Percentiles rank a stretch among this genome's conserved stretches.
Evolutionary conservation across 192 early-diverging fungal species (phyloP).

Genomic region (Coemansia erecta): DNA sequence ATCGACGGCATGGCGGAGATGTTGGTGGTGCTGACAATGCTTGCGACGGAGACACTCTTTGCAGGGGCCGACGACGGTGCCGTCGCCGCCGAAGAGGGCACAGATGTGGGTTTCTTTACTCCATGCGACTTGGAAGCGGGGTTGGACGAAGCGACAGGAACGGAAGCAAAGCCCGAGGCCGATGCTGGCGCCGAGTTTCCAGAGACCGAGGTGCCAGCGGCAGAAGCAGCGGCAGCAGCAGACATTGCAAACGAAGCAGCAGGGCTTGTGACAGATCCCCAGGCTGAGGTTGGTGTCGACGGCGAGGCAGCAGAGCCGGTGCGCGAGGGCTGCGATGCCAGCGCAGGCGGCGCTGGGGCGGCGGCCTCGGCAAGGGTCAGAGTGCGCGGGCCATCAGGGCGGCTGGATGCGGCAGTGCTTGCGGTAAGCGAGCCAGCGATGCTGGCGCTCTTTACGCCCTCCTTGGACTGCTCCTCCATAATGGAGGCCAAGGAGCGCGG

Average conservation of each 20-base stretch:
- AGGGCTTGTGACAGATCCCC: slow-evolving; percentile 5
- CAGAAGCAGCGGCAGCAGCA: not conserved
- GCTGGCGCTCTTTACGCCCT: not conserved
- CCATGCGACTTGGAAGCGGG: slow-evolving; percentile 3
- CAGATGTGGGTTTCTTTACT: not conserved
- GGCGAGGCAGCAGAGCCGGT: not conserved
- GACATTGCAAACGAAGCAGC: slow-evolving; percentile 5
- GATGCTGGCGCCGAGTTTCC: not conserved
- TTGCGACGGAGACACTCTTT: slow-evolving; percentile 9
- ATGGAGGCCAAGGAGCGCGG: slow-evolving; percentile 39
- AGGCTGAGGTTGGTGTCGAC: slow-evolving; percentile 5
- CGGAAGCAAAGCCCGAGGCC: not conserved
- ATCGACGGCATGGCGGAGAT: slow-evolving; percentile 48
- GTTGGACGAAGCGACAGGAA: not conserved
- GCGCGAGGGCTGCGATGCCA: slow-evolving; percentile 4
- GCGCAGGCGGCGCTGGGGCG: slow-evolving; percentile 14
- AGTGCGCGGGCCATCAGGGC: slow-evolving; percentile 3
- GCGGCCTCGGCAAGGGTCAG: slow-evolving; percentile 2
- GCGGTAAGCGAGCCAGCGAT: slow-evolving; percentile 1
- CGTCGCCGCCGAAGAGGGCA: too few relatives aligned
- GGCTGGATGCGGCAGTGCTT: not conserved
- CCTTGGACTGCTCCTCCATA: slow-evolving; percentile 49
- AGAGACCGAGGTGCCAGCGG: not conserved
- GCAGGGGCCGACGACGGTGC: slow-evolving; percentile 1
- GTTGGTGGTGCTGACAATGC: slow-evolving; percentile 12